Base-by-base conservation (phyloP, 1,284 basidiomycete genomes). In the Testicularia cyperi region DNA sequence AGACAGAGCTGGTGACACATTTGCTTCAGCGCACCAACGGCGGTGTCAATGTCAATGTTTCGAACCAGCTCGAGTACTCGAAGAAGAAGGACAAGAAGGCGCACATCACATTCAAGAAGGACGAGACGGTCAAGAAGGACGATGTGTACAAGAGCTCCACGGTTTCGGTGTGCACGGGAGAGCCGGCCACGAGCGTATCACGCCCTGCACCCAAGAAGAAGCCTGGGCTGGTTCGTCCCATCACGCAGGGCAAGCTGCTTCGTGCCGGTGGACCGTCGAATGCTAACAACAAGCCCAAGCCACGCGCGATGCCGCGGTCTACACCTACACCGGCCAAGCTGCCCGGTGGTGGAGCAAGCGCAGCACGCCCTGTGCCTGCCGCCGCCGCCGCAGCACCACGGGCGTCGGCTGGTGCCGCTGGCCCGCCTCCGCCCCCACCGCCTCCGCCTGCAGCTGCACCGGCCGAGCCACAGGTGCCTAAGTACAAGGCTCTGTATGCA, bases 41-140 rank as follows among this genome's bases (percentile, higher is more conserved):
- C 2, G 86, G 84, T 49, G 82, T 92, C 52, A 85, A 80, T 49
- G 80, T 98, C 25, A 53, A 53, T 13, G 51, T 76, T 37, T 56
- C 70, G 3, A 63, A 52, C 45, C 46, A 34, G 22, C 55, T 75
- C 15, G 71, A 76, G 31, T 98, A 95, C 76, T 82, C 83, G 29
- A 98, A 98, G 83, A 98, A 97, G 83, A 97, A 92, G 79, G 92
- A 94, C 68, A 99, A 98, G 81, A 86, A 86, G 74, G 85, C 88
- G 2, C 81, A 84, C 44, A 91, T 99, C 78, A 88, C 88, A 74
- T 87, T 91, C 62, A 78, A 87, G 70, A 96, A 90, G 80, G 92
- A 96, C 74, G 91, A 95, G 77, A 86, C 85, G 10, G 79, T 94
- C 15, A 84, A 84, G 45, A 47, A 53, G 29, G 86, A 88, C 55